Percentiles rank a stretch among this genome's conserved stretches.
phyloP scores from a whole-genome alignment of 2,329 filamentous ascomycete genomes.

The Chaetomium globosum region DNA sequence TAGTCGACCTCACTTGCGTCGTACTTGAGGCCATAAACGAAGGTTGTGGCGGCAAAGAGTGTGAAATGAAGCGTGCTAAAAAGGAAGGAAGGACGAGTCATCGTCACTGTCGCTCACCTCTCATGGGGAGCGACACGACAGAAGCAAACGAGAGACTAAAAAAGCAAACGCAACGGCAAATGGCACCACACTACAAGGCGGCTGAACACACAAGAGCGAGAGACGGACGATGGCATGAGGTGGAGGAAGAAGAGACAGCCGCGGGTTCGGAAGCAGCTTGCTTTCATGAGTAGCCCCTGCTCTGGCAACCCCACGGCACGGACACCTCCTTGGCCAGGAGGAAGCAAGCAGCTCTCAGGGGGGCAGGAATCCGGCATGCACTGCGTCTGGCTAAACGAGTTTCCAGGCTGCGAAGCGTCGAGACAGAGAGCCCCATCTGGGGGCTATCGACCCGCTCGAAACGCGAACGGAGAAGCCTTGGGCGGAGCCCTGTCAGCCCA shows the following conservation, averaged over 20 bases:
- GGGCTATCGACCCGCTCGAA: conserved; percentile 21
- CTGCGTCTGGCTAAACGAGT: conserved; percentile 1
- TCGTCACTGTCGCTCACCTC: conserved; percentile 38
- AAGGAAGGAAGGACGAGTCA: conserved; percentile 38
- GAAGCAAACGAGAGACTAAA: conserved; percentile 33
- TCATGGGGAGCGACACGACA: conserved; percentile 36
- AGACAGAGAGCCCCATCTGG: conserved; percentile 1
- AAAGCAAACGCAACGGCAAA: conserved; percentile 27
- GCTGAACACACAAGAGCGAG: conserved; percentile 30
- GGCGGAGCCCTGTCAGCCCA: conserved; percentile 22
- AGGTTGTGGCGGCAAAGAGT: conserved; percentile 35
- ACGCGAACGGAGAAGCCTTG: not conserved
- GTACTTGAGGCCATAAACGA: conserved; percentile 41
- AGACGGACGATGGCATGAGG: conserved; percentile 31
- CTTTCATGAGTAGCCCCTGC: conserved; percentile 14
- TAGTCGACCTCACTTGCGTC: conserved; percentile 47
- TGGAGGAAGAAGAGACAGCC: conserved; percentile 32
- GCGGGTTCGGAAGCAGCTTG: conserved; percentile 24
- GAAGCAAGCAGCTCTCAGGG: conserved; percentile 7
- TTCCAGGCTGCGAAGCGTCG: not conserved
- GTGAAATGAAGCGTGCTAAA: conserved; percentile 33
- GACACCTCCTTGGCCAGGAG: conserved; percentile 9
- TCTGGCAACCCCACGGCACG: conserved; percentile 21
- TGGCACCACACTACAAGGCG: conserved; percentile 29
- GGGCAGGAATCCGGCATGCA: not conserved